Evolutionary conservation across 2,329 filamentous ascomycete species (phyloP).

Genomic region (Colletotrichum tropicale): DNA sequence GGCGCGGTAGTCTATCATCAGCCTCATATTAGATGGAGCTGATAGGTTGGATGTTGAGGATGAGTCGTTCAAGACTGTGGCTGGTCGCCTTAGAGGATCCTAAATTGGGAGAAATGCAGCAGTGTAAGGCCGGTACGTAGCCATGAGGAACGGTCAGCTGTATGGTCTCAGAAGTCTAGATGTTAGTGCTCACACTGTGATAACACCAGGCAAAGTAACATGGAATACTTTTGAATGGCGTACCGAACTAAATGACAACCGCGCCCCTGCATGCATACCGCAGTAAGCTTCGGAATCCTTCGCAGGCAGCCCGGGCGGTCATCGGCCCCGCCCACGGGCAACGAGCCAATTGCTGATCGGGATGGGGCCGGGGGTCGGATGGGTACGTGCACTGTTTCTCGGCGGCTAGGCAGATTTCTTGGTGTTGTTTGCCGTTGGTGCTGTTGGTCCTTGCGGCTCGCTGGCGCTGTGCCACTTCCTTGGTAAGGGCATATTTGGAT

Average conservation of each 20-base stretch:
- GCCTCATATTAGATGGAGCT: neutral
- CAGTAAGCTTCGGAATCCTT: neutral
- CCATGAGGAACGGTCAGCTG: neutral
- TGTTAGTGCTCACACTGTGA: neutral
- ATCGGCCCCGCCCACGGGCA: neutral
- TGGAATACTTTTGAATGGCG: neutral
- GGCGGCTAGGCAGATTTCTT: neutral
- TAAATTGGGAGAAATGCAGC: neutral
- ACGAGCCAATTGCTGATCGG: neutral
- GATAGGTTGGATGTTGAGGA: neutral
- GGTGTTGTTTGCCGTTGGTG: neutral
- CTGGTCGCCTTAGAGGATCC: neutral
- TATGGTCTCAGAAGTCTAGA: neutral
- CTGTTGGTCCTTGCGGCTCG: neutral
- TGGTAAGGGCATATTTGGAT: neutral
- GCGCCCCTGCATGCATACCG: neutral
- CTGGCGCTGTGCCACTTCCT: neutral
- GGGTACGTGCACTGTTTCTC: neutral
- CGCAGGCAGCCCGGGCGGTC: neutral
- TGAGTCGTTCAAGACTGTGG: neutral
- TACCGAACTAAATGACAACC: neutral
- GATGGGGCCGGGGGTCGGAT: neutral
- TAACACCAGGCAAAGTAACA: rapidly evolving
- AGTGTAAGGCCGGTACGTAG: neutral
- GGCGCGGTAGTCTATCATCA: neutral